These are phyloP conservation scores for Exophiala calicioides DNA, from an alignment of 2,329 filamentous ascomycete genomes.

Conservation along the genomic window DNA sequence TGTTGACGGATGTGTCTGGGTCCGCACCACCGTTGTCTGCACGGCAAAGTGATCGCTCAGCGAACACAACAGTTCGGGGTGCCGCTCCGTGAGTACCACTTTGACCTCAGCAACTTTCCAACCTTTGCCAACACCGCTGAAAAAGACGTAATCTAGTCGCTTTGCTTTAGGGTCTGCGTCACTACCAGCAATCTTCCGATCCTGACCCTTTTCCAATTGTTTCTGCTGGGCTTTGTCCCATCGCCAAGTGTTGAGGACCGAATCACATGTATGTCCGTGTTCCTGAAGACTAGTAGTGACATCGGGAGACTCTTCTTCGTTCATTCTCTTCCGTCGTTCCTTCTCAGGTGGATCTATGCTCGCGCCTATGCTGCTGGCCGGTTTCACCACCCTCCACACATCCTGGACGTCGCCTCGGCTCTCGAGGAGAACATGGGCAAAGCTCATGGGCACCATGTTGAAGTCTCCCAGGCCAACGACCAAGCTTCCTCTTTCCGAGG, in stretches of 20 bases:
- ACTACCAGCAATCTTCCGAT: constrained; percentile 65
- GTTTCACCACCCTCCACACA: constrained; percentile 80
- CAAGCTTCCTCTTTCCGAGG: constrained; percentile 76
- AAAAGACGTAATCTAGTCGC: constrained; percentile 92
- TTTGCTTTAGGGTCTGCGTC: constrained; percentile 74
- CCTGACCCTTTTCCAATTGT: constrained; percentile 63
- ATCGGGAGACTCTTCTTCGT: constrained; percentile 57
- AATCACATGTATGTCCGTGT: constrained; percentile 88
- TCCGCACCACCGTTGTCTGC: constrained; percentile 65
- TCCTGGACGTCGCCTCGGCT: constrained; percentile 76
- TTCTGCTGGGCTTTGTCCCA: constrained; percentile 75
- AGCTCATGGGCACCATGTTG: constrained; percentile 88
- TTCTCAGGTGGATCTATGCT: constrained; percentile 68
- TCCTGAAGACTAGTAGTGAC: constrained; percentile 74
- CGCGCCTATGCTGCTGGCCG: constrained; percentile 77
- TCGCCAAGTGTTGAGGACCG: constrained; percentile 86
- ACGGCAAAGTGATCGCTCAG: constrained; percentile 95
- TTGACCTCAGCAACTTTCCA: constrained; percentile 73
- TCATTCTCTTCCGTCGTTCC: constrained; percentile 58
- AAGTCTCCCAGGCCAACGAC: constrained; percentile 90
- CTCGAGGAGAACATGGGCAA: constrained; percentile 80
- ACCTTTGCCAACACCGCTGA: constrained; percentile 38
- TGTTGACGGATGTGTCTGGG: not conserved
- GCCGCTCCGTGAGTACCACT: constrained; percentile 78
- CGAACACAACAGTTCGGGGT: constrained; percentile 78